A percentile compares a stretch with the other conserved stretches of the same genome.
phyloP scores from a whole-genome alignment of 148 eudicot species.

The Pouteria glomerata region DNA sequence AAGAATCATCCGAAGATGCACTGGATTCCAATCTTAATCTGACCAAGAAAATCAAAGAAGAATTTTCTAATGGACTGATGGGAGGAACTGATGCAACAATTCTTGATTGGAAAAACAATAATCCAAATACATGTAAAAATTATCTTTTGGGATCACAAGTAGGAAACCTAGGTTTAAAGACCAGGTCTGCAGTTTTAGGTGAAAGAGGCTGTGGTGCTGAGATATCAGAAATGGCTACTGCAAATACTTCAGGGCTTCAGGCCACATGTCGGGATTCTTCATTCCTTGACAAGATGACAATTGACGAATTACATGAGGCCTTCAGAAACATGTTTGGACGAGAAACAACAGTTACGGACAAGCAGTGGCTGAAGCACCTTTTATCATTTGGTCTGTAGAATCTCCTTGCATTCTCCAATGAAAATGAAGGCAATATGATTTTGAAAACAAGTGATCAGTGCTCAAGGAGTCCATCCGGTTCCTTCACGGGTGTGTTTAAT shows the following conservation, averaged over 20 bases:
- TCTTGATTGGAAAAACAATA: constrained; percentile 3
- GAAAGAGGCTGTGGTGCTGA: not conserved
- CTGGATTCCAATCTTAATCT: constrained; percentile 13
- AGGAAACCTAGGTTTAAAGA: not conserved
- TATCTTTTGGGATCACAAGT: constrained; percentile 9
- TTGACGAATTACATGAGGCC: constrained; percentile 9
- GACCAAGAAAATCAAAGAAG: constrained; percentile 8
- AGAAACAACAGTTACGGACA: constrained; percentile 12
- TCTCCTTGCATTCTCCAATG: constrained; percentile 4
- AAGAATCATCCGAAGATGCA: too few relatives aligned
- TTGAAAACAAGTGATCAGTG: constrained; percentile 9
- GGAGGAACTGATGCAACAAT: constrained; percentile 2
- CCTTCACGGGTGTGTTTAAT: constrained; percentile 3
- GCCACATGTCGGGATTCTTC: not conserved
- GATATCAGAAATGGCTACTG: not conserved
- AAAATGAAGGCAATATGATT: constrained; percentile 7
- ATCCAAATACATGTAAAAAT: constrained; percentile 13
- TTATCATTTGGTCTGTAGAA: constrained; percentile 13
- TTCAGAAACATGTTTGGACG: constrained; percentile 16
- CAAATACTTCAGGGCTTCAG: constrained; percentile 7
- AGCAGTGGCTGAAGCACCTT: constrained; percentile 18
- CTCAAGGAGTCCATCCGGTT: not conserved
- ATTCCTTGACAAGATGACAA: constrained; percentile 15
- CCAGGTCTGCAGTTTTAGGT: not conserved
- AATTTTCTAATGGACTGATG: constrained; percentile 13